A percentile compares a stretch with the other conserved stretches of the same genome.
Conservation (phyloP, 306 rosid genomes). For the Lathyrus tuberosus region DNA sequence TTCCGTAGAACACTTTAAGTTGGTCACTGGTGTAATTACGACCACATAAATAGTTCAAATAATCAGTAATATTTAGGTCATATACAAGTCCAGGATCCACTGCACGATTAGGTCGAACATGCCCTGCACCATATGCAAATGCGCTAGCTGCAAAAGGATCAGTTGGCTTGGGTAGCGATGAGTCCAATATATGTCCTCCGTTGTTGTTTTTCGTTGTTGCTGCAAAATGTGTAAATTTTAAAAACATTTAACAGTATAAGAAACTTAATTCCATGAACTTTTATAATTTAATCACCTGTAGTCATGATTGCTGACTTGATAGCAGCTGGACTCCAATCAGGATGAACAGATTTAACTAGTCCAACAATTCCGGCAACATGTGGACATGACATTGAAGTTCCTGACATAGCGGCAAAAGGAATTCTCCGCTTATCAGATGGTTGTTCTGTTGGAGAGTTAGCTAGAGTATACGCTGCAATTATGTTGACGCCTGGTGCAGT, state of each 20-base stretch:
- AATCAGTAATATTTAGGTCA: constrained; percentile 46
- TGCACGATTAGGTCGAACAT: constrained; percentile 58
- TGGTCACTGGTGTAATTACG: constrained; percentile 45
- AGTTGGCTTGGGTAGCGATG: constrained; percentile 36
- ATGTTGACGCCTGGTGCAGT: constrained; percentile 61
- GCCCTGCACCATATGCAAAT: constrained; percentile 62
- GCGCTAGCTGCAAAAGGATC: constrained; percentile 2
- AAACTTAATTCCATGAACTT: too few relatives aligned
- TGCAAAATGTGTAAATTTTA: constrained; percentile 22
- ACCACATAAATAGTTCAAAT: constrained; percentile 63
- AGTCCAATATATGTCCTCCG: constrained; percentile 19
- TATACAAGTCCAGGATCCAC: constrained; percentile 69
- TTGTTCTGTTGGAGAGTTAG: neutral
- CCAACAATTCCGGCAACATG: constrained; percentile 62
- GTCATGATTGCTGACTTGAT: constrained; percentile 76
- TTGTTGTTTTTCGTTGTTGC: constrained; percentile 43
- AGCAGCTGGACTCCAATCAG: constrained; percentile 69
- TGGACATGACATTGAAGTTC: constrained; percentile 63
- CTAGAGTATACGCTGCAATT: constrained; percentile 47
- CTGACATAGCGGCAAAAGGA: constrained; percentile 35
- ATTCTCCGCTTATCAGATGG: neutral
- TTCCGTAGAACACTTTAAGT: constrained; percentile 35
- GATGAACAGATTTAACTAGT: constrained; percentile 55
- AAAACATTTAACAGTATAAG: too few relatives aligned
- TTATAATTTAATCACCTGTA: constrained; percentile 43